Evolutionary conservation across 805 yeast species (phyloP), one percentile per base, ranked within the genome.

Genomic region (Ogataea philodendri): DNA sequence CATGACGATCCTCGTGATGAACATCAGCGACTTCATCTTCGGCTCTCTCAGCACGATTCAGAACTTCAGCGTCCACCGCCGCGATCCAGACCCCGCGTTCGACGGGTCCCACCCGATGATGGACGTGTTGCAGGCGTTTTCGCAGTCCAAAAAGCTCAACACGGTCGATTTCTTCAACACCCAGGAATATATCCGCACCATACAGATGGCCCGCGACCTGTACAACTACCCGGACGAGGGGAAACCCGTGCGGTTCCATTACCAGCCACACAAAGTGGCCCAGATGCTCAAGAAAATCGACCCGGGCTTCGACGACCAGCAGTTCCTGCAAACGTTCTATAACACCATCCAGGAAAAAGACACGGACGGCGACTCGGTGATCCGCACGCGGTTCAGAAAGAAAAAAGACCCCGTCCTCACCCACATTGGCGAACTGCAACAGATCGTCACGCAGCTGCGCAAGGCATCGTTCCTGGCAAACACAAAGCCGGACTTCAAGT

Each of bases 1-100:
- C 33, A 86, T 87, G 94, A 84, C 95, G 2, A 79, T 81, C 11
- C 66, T 86, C 37, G 76, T 86, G 24, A 79, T 89, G 1, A 78
- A 76, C 34, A 63, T 81, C 30, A 85, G 90, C 44, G 94, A 84
- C 53, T 64, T 74, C 11, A 47, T 78, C 6, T 64, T 72, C 53
- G 40, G 52, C 3, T 45, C 54, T 8, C 39, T 60, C 15, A 50
- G 22, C n/a, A 15, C 22, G 9, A n/a, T 34, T 9, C 37, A 33
- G 15, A 26, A 33, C 9, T 10, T 25, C 13, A 18, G 8, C 8
- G 18, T 16, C 7, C 14, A 16, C 20, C 29, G 14, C 29, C 14
- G 15, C 5, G 9, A 4, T 16, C 13, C 9, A 10, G n/a, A 9
- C 10, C 15, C 57, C 15, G 42, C 43, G 13, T 35, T 49, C 22